Evolutionary conservation across 2,329 filamentous ascomycete species (phyloP), one percentile per base, ranked within the genome.

Genomic region (Beauveria pseudobassiana): DNA sequence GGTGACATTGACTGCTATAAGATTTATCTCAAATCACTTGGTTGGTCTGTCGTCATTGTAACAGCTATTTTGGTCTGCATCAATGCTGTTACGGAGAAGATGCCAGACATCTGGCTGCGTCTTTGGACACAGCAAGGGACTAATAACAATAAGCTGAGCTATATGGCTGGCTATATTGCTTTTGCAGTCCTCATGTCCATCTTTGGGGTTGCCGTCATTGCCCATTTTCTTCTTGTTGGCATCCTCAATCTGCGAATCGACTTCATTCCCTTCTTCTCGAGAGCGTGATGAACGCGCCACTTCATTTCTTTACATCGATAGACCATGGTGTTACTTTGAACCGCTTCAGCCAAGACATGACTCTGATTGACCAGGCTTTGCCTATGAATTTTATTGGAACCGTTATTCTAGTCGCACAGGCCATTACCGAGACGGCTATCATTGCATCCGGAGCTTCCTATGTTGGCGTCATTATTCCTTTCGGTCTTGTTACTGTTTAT

Each of bases 281-380:
- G 2, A 59, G 62, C 2, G 66, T 70, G 1, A 53, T 62, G 64
- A 76, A 72, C 7, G 77, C 78, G 0, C 74, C 77, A 0, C 65
- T 78, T 0, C 67, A 68, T 2, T 80, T 74, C 59, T 79, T 80
- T 52, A 75, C 75, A 0, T 65, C 63, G 3, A 78, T 74, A 0
- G 76, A 79, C 3, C 74, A 68, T 1, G 77, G 77, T 0, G 70
- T 72, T 2, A 75, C 75, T 1, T 62, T 79, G 16, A 80, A 78
- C 42, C 74, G 75, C 54, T 78, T 79, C 57, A 76, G 72, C 20
- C 75, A 78, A 65, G 77, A 79, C 28, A 75, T 78, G 42, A 70
- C 74, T 42, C 69, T 78, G 0, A 71, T 79, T 16, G 77, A 80
- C 53, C 75, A 72, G 43, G 66, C 72, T 18, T 67, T 80, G 0